These are phyloP conservation scores for Hypericum perforatum DNA, from an alignment of 345 rosid species.

Conservation along the genomic window DNA sequence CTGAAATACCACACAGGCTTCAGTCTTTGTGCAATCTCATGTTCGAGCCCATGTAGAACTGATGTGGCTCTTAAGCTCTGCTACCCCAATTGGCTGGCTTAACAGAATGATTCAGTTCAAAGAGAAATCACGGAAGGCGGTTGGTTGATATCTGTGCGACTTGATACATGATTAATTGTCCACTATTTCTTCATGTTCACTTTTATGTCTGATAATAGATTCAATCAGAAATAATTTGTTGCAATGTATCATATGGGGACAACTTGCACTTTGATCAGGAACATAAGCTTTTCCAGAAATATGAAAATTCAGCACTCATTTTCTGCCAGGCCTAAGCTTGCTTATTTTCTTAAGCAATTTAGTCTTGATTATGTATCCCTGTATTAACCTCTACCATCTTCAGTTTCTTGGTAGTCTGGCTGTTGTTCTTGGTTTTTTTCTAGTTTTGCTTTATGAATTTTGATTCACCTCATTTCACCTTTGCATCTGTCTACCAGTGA, in stretches of 20 bases:
- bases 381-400: no score
- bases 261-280: no score
- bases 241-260: no score
- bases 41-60: conserved; percentile 71
- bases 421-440: not conserved
- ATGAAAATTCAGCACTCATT: no score
- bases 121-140: conserved; percentile 88
- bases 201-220: not conserved
- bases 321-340: no score
- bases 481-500: not conserved
- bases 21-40: conserved; percentile 87
- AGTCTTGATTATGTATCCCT: no score
- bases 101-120: conserved; percentile 85
- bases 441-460: not conserved
- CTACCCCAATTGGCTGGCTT: conserved; percentile 89
- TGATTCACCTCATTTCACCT: not conserved
- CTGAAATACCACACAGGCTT: conserved; percentile 44
- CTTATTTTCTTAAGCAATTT: no score
- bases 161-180: conserved; percentile 1
- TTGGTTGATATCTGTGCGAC: conserved; percentile 26
- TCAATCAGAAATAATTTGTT: not conserved
- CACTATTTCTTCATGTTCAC: not conserved
- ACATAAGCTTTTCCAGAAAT: no score
- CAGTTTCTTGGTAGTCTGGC: no score
- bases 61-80: conserved; percentile 72